Base-by-base conservation (phyloP, 805 yeast genomes). In the Pichia thaimueangensis region DNA sequence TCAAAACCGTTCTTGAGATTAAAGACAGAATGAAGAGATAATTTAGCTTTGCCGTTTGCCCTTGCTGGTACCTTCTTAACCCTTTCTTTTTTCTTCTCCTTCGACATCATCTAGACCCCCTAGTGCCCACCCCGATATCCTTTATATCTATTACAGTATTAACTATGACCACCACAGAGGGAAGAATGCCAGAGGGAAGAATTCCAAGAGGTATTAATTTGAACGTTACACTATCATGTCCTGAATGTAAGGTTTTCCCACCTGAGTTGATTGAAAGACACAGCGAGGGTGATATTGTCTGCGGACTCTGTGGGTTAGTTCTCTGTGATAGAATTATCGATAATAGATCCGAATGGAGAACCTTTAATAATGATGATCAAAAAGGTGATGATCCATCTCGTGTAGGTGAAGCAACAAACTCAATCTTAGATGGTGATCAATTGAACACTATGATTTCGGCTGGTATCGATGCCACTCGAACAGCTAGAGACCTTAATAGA, bases 381-480 rank as follows among this genome's bases (percentile, higher is more conserved):
- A 93, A 91, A 54, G 95, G 95, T 55, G 97, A 88, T 63, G 98
- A 91, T 62, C 98, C 98, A 5, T 82, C 93, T 51, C 97, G 98
- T 85, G 98, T 91, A 49, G 98, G 98, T 63, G 97, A 89, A 59
- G 97, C 97, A 5, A 81, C 88, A 15, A 89, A 89, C 59, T 96
- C 97, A 9, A 68, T 89, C 42, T 71, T 93, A 52, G 97, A 89
- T 57, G 84, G 94, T 17, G 91, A 85, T 54, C 94, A 89, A 62
- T 78, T 91, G 43, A 86, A 94, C 13, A 91, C 98, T 5, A 81
- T 89, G 70, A 93, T 93, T 47, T 85, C 96, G 22, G 80, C 81
- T 45, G 88, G 83, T 16, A 86, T 86, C 30, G 94, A 87, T 34
- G 94, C 89, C 49, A 75, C 82, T n/a, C 76, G 80, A 47, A 75